Conservation (phyloP, 2,329 filamentous ascomycete genomes). For the Neodidymelliopsis sp. region DNA sequence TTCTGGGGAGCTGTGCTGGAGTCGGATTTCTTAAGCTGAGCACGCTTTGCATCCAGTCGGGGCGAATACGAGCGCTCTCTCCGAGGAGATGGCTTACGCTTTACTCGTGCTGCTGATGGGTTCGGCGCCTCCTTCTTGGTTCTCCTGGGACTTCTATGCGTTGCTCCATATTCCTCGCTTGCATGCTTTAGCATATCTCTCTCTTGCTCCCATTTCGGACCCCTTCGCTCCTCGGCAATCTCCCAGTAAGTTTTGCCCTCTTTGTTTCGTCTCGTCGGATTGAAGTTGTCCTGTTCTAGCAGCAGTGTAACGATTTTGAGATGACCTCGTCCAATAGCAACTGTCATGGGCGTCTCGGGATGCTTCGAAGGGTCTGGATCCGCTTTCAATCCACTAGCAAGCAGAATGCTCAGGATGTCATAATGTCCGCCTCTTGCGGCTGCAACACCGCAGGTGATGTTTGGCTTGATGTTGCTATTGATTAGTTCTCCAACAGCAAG, state of each 20-base stretch:
- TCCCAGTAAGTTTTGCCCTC: constrained; percentile 86
- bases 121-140: constrained; percentile 45
- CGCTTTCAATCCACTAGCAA: constrained; percentile 57
- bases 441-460: constrained; percentile 87
- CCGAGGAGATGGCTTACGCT: constrained; percentile 41
- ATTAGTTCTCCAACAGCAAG: constrained; percentile 58
- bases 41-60: constrained; percentile 38
- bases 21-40: constrained; percentile 32
- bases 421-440: constrained; percentile 92
- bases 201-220: constrained; percentile 91
- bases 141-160: constrained; percentile 45
- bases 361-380: constrained; percentile 76
- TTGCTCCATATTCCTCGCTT: constrained; percentile 64
- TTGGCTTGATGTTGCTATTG: constrained; percentile 63
- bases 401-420: constrained; percentile 78
- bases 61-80: constrained; percentile 47
- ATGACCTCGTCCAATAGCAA: constrained; percentile 88
- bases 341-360: constrained; percentile 89
- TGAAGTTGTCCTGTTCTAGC: constrained; percentile 78
- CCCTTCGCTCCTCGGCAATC: constrained; percentile 80
- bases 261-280: constrained; percentile 77
- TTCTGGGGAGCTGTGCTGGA: constrained; percentile 38
- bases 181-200: constrained; percentile 79
- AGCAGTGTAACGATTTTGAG: constrained; percentile 84
- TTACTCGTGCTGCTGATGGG: constrained; percentile 36